phyloP scores from a whole-genome alignment of 2,329 filamentous ascomycete genomes.

The Cephalotrichum gorgonifer region DNA sequence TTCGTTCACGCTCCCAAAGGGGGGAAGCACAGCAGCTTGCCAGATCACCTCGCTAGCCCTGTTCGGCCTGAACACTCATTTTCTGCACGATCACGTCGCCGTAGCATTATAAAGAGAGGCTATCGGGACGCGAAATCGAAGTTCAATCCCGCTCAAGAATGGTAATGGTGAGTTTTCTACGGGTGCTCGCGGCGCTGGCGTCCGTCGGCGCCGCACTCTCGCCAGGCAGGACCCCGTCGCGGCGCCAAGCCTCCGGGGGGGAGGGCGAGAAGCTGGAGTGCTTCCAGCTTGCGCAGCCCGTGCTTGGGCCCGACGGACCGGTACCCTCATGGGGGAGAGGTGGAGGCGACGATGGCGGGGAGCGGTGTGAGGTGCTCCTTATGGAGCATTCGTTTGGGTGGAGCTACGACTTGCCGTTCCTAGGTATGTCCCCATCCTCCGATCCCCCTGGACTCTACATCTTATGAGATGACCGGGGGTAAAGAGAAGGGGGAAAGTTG shows the following conservation, averaged over 20 bases:
- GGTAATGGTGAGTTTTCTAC: background rate
- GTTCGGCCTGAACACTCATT: too few species aligned
- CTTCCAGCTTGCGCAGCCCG: conserved; percentile 60
- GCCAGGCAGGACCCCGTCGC: background rate
- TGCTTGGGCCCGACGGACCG: conserved; percentile 39
- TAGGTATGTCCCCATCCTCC: conserved; percentile 40
- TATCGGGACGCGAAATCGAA: too few species aligned
- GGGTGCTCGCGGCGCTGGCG: background rate
- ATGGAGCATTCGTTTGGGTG: conserved; percentile 62
- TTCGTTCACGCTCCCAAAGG: too few species aligned
- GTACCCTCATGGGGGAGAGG: conserved; percentile 11
- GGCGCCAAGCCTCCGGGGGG: background rate
- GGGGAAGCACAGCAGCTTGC: too few species aligned
- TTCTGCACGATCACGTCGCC: too few species aligned
- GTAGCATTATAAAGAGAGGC: background rate
- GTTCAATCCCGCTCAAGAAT: too few species aligned
- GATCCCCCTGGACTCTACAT: background rate
- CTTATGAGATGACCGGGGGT: background rate
- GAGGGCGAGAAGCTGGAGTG: conserved; percentile 34
- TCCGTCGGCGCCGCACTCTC: background rate
- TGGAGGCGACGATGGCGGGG: background rate
- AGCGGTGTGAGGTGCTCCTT: conserved; percentile 42
- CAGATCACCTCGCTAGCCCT: too few species aligned
- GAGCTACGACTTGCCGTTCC: conserved; percentile 64
- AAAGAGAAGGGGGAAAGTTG: too few species aligned